These are phyloP conservation scores for Acacia pycnantha DNA, from an alignment of 331 rosid genomes.

Conservation along the genomic window DNA sequence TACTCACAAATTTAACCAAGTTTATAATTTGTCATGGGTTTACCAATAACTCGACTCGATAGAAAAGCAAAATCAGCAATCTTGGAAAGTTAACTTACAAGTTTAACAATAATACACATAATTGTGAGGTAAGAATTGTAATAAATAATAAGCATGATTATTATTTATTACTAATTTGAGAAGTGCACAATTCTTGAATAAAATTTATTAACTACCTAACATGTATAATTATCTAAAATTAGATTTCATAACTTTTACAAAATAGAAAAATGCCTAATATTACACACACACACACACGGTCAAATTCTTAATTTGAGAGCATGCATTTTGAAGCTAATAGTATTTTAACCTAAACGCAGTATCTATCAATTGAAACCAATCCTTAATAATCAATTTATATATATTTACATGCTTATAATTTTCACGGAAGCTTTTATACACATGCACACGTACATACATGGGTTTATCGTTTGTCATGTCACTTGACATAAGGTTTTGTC, in stretches of 20 bases:
- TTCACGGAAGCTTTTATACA: slow-evolving; percentile 23
- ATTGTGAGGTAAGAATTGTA: too few relatives aligned
- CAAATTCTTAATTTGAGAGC: neutral
- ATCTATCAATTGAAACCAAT: neutral
- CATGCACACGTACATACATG: too few relatives aligned
- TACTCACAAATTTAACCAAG: too few relatives aligned
- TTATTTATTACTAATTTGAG: neutral
- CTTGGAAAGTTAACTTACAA: too few relatives aligned
- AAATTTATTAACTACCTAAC: neutral
- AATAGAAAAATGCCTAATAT: too few relatives aligned
- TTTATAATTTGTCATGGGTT: too few relatives aligned
- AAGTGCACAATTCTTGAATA: neutral
- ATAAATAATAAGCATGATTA: neutral
- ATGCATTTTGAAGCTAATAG: neutral
- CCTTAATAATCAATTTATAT: neutral
- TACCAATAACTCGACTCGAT: too few relatives aligned
- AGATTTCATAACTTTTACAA: neutral
- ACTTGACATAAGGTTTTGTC: too few relatives aligned
- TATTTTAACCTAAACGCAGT: neutral
- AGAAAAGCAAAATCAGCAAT: too few relatives aligned
- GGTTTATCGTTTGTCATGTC: too few relatives aligned
- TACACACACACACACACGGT: neutral
- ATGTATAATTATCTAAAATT: neutral
- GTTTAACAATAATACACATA: too few relatives aligned
- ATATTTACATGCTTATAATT: neutral